Percentiles rank a stretch among this genome's conserved stretches.
Conservation (phyloP, 192 early-diverging fungal species). For the Dissophora globulifera region DNA sequence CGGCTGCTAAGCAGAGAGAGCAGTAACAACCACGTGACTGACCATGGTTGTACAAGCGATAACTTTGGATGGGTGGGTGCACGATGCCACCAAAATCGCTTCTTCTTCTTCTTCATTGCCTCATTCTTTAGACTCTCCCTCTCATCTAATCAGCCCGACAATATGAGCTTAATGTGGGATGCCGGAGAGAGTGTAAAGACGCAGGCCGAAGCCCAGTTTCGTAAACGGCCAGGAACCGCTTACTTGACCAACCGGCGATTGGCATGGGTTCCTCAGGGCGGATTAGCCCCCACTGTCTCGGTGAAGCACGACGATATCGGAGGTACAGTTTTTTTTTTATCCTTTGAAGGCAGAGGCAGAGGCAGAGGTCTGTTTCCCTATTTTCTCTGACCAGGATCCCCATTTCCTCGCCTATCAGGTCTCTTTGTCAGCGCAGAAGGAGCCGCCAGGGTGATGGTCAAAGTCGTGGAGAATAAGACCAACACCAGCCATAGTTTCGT, state of each 20-base stretch:
- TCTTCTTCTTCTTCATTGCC: not conserved
- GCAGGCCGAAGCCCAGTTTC: constrained; percentile 14
- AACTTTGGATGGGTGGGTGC: too few species aligned
- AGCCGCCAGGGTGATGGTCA: constrained; percentile 65
- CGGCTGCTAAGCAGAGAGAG: too few species aligned
- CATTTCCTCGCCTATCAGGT: too few species aligned
- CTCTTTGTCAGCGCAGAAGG: constrained; percentile 58
- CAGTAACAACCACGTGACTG: too few species aligned
- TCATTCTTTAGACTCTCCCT: too few species aligned
- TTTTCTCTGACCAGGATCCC: too few species aligned
- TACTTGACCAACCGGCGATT: constrained; percentile 65
- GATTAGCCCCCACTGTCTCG: constrained; percentile 55
- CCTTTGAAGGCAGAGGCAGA: too few species aligned
- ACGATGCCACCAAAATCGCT: not conserved
- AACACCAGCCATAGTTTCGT: constrained; percentile 54
- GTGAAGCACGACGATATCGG: constrained; percentile 59
- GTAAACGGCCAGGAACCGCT: constrained; percentile 54
- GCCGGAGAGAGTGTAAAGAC: constrained; percentile 29
- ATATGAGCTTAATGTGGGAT: constrained; percentile 30
- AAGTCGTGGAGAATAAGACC: constrained; percentile 55
- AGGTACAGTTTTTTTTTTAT: too few species aligned
- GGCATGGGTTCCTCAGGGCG: constrained; percentile 63
- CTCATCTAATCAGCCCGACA: not conserved
- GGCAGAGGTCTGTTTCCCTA: too few species aligned
- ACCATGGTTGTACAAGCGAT: too few species aligned